Evolutionary conservation across 768 basidiomycete genomes (phyloP).

Genomic region (Boletus coccyginus): DNA sequence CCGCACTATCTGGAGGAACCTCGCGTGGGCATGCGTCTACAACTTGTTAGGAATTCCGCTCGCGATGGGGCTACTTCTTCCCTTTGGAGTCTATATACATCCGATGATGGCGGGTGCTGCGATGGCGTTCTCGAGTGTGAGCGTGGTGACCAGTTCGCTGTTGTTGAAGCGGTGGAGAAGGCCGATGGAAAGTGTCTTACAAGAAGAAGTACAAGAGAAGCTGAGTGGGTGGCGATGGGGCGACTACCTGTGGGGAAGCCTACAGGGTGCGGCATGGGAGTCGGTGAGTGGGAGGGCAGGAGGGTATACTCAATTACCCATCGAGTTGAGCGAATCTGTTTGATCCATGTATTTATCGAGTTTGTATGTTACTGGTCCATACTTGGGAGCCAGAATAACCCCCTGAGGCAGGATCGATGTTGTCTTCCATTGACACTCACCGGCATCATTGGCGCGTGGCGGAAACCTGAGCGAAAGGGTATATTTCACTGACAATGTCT

Average conservation of each 20-base stretch:
- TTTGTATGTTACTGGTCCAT: background rate
- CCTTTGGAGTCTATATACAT: constrained; percentile 88
- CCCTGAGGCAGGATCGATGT: too few relatives aligned
- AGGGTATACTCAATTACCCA: constrained; percentile 70
- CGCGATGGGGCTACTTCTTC: constrained; percentile 96
- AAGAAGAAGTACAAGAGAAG: constrained; percentile 39
- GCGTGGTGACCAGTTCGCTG: constrained; percentile 89
- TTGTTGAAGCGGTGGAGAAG: constrained; percentile 83
- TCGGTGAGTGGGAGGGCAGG: constrained; percentile 45
- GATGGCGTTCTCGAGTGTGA: constrained; percentile 97
- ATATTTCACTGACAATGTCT: constrained; percentile 32
- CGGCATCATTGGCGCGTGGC: too few relatives aligned
- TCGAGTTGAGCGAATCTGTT: constrained; percentile 54
- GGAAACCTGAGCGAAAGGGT: too few relatives aligned
- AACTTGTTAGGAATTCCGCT: constrained; percentile 92
- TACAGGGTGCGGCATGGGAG: constrained; percentile 42
- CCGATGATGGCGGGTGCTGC: constrained; percentile 99
- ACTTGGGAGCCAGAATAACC: too few relatives aligned
- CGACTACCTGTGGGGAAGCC: constrained; percentile 33
- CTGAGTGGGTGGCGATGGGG: constrained; percentile 21
- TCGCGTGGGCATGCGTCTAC: constrained; percentile 95
- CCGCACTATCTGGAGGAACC: constrained; percentile 85
- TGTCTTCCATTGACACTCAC: too few relatives aligned
- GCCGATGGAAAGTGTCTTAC: constrained; percentile 68
- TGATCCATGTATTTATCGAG: background rate